Evolutionary conservation across 495 filamentous ascomycete genomes (phyloP).

Genomic region (Hamigera avellanea): DNA sequence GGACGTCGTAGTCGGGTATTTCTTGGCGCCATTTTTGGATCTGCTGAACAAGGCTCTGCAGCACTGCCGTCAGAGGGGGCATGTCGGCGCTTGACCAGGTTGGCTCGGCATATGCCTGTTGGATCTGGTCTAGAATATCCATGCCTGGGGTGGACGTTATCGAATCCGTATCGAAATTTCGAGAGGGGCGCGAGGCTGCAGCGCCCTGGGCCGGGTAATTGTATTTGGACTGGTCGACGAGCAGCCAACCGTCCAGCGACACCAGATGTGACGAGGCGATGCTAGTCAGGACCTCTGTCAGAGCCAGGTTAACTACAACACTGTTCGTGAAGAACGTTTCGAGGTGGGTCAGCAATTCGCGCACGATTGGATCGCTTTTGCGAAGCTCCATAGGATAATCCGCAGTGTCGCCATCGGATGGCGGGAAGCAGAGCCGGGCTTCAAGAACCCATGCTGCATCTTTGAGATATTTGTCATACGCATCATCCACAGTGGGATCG

Average conservation of each 20-base stretch:
- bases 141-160: neutral
- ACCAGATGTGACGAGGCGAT: conserved; percentile 75
- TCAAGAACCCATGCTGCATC: conserved; percentile 73
- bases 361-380: conserved; percentile 66
- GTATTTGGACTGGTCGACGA: conserved; percentile 52
- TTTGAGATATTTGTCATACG: conserved; percentile 72
- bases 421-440: conserved; percentile 42
- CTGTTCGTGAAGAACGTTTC: conserved; percentile 78
- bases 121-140: conserved; percentile 15
- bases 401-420: conserved; percentile 12
- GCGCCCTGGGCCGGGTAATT: conserved; percentile 3
- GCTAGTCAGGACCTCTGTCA: conserved; percentile 74
- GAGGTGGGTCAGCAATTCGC: conserved; percentile 55
- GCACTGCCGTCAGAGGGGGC: conserved; percentile 27
- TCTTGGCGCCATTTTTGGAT: conserved; percentile 54
- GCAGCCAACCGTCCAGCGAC: conserved; percentile 79
- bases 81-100: conserved; percentile 24
- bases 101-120: conserved; percentile 22
- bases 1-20: conserved; percentile 64
- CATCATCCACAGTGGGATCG: conserved; percentile 59
- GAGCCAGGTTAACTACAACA: conserved; percentile 74
- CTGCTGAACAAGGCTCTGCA: conserved; percentile 47
- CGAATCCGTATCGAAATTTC: too few species aligned
- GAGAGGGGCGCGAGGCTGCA: neutral
- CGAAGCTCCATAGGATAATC: conserved; percentile 35